phyloP scores from a whole-genome alignment of 2,329 filamentous ascomycete species.

The Colletotrichum tropicale region DNA sequence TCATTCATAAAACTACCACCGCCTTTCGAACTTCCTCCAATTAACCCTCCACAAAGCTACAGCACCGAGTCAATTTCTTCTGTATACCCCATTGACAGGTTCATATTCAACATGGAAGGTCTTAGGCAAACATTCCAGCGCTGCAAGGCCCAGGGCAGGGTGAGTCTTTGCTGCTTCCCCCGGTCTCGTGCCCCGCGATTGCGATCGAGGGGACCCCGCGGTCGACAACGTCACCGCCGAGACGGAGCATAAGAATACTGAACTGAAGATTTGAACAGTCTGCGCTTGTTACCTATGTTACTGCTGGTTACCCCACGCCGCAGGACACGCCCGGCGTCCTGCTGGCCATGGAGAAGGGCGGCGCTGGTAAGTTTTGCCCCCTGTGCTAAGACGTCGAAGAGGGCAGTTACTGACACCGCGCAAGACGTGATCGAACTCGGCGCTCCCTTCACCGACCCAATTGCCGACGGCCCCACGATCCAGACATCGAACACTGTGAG shows the following conservation, averaged over 20 bases:
- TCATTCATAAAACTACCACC: conserved; percentile 5
- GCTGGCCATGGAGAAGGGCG: conserved; percentile 89
- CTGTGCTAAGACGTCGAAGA: neutral
- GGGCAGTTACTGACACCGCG: neutral
- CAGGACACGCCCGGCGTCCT: conserved; percentile 84
- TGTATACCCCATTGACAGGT: conserved; percentile 1
- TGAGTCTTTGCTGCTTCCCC: conserved; percentile 38
- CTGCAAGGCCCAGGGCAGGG: conserved; percentile 64
- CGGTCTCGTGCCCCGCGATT: conserved; percentile 27
- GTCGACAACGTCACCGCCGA: neutral
- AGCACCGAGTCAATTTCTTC: neutral
- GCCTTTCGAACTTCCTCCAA: neutral
- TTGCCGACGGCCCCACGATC: conserved; percentile 96
- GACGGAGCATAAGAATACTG: neutral
- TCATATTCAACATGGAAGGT: conserved; percentile 52
- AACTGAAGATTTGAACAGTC: conserved; percentile 52
- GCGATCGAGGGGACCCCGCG: conserved; percentile 8
- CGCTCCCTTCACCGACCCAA: conserved; percentile 96
- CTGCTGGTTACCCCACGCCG: conserved; percentile 87
- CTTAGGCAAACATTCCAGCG: conserved; percentile 64
- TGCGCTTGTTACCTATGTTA: conserved; percentile 95
- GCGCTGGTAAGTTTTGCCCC: conserved; percentile 69
- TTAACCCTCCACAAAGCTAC: neutral
- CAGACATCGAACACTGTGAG: conserved; percentile 89
- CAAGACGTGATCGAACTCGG: conserved; percentile 94